Conservation (phyloP, 139 green algal species). For the Mychonastes homosphaera region DNA sequence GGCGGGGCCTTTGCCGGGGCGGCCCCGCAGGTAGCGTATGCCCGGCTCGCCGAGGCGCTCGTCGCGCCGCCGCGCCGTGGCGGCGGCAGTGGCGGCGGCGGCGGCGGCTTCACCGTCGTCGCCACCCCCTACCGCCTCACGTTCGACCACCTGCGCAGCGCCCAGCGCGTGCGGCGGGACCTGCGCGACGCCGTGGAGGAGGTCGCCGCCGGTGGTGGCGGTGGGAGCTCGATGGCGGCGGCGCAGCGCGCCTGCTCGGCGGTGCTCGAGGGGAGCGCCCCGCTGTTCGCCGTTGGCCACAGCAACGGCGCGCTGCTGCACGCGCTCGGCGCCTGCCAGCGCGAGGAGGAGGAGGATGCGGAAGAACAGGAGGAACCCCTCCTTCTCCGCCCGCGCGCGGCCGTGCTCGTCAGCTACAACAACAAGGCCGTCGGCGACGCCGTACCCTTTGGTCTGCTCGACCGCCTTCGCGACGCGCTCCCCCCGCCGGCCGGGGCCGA, state of each 20-base stretch:
- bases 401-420: too few relatives aligned
- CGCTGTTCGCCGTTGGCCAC: conserved; percentile 45
- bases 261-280: conserved; percentile 12
- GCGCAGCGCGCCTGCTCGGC: background rate
- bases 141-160: conserved; percentile 37
- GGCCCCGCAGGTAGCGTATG: conserved; percentile 35
- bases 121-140: conserved; percentile 52
- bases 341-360: too few relatives aligned
- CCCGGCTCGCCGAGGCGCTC: conserved; percentile 7
- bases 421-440: too few relatives aligned
- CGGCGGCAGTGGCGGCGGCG: background rate
- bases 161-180: conserved; percentile 5
- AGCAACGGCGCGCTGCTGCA: conserved; percentile 58
- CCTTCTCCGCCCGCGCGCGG: too few relatives aligned
- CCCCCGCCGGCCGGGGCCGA: too few relatives aligned
- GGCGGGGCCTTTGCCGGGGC: conserved; percentile 56
- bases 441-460: too few relatives aligned
- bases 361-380: too few relatives aligned
- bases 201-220: too few relatives aligned
- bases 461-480: too few relatives aligned
- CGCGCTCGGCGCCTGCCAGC: too few relatives aligned
- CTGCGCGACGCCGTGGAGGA: conserved; percentile 9
- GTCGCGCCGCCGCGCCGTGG: background rate
- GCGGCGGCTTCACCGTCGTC: conserved; percentile 47
- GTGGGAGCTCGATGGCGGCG: background rate